Evolutionary conservation across 768 basidiomycete species (phyloP), one percentile per base, ranked within the genome.

Genomic region (Suillus lakei): DNA sequence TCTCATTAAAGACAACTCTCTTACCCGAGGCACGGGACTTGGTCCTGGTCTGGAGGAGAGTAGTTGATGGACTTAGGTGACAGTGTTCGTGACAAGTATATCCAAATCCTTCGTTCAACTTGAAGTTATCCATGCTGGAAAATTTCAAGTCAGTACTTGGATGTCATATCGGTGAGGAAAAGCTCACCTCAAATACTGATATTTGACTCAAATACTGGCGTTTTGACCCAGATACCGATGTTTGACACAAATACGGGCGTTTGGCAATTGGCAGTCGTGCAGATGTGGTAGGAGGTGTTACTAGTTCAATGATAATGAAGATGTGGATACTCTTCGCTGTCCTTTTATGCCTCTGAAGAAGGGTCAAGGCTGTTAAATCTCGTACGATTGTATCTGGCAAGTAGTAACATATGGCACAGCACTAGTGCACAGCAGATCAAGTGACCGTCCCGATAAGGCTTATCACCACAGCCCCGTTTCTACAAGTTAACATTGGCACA

Each of bases 381-480:
- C 15, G 15, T 50, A 13, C 23, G 3, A 51, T 28, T 26, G 50
- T 28, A 26, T 3, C 1, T 26, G 18, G 50, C 28, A 50, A 28
- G 48, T 23, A 18, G 16, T 51, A 51, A 16, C 15, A 8, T 16
- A 50, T 6, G 3, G 6, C 6, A 26, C 12, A 23, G 12, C 5
- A 12, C 23, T 15, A 26, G 48, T 50, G 3, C 48, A 26, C 7
- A 15, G 23, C 13, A 26, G n/a, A 26, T 26, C 26, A 51, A 51
- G 30, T 21, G 28, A 21, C 21, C 18, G 3, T 54, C 30, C 18
- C 10, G 30, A 54, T 32, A 21, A 54, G 53, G 30, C 30, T 30
- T 54, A 32, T 36, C 50, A 30, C 60, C 68, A 48, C 26, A 53
- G 34, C 61, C 61, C 64, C 54, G 41, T 56, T 63, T 61, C 36